Evolutionary conservation across 1,284 basidiomycete genomes (phyloP), one percentile per base, ranked within the genome.

Genomic region (Xerocomus amazonicus): DNA sequence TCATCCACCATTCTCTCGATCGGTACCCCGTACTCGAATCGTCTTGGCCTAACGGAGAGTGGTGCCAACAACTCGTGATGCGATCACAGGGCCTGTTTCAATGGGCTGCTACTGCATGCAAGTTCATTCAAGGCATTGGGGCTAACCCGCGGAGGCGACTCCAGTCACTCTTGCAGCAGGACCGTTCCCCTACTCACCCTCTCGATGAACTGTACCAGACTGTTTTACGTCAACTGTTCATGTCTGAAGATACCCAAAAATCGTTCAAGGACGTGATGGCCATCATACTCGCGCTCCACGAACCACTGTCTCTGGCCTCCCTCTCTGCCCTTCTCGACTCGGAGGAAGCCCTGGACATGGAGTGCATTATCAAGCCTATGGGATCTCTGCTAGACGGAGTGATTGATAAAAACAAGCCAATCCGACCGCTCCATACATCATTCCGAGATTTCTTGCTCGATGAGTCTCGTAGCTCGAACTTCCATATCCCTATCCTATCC

Each of bases 401-500:
- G 2, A 6, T 36, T 0, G 29, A 48, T 23, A 35, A 53, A 31
- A 6, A 35, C 5, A 38, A 36, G 9, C 47, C 47, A 4, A 35
- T 47, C 7, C 46, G 33, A 5, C 39, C 33, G 10, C 33, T 47
- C 12, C 46, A 47, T 41, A n/a, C 27, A 2, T 48, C 47, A 3
- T 37, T 48, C 23, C n/a, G 14, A 2, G 50, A 53, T 14, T 53
- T 53, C 35, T 44, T 53, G 8, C 33, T 52, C 2, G 46, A 54
- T n/a, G 29, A 38, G 6, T 6, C 7, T 35, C 50, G 39, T 3
- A 43, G 53, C n/a, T 53, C 23, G 3, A 4, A 0, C 1, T 54
- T 52, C 7, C 14, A 48, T 39, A 23, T 54, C 14, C 3, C 1
- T 6, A 43, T 45, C n/a, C 27, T 13, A 12, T 27, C 53, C 7